A percentile compares a stretch with the other conserved stretches of the same genome.
phyloP scores from a whole-genome alignment of 768 basidiomycete species.

The Lentinula sp. region DNA sequence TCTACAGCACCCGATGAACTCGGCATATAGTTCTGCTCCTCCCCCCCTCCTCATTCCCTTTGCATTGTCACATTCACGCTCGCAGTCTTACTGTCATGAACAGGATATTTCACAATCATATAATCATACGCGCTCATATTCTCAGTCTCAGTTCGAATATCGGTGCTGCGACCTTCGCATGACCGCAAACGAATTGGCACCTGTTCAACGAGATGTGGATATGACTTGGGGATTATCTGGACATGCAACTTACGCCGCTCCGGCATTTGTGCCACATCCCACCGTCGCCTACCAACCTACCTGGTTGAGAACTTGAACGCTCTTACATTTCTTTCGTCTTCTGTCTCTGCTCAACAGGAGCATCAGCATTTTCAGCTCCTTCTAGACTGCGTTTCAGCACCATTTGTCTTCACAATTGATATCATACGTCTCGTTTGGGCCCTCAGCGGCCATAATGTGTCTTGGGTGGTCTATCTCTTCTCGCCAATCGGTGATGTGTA shows the following conservation, averaged over 20 bases:
- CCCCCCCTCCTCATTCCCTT: constrained; percentile 28
- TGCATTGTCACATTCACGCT: constrained; percentile 42
- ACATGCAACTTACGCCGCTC: constrained; percentile 35
- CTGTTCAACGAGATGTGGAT: constrained; percentile 25
- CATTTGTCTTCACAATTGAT: constrained; percentile 15
- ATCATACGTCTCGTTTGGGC: constrained; percentile 11
- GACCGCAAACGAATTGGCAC: constrained; percentile 34
- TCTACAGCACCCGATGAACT: constrained; percentile 23
- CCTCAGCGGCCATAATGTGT: constrained; percentile 10
- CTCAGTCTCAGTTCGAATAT: constrained; percentile 53
- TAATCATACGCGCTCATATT: constrained; percentile 53
- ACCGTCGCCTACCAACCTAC: constrained; percentile 40
- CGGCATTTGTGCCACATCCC: constrained; percentile 35
- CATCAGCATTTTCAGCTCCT: constrained; percentile 14
- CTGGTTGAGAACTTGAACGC: constrained; percentile 42
- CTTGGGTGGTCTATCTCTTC: constrained; percentile 19
- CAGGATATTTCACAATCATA: constrained; percentile 40
- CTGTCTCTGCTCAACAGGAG: constrained; percentile 20
- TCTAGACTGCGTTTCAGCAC: constrained; percentile 12
- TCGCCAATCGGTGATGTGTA: constrained; percentile 16
- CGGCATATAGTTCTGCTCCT: constrained; percentile 28
- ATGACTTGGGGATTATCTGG: constrained; percentile 37
- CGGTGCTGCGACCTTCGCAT: constrained; percentile 39
- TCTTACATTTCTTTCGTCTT: constrained; percentile 10
- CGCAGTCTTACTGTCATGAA: constrained; percentile 48